Conservation (phyloP, 2,329 filamentous ascomycete species). For the Clonostachys solani region DNA sequence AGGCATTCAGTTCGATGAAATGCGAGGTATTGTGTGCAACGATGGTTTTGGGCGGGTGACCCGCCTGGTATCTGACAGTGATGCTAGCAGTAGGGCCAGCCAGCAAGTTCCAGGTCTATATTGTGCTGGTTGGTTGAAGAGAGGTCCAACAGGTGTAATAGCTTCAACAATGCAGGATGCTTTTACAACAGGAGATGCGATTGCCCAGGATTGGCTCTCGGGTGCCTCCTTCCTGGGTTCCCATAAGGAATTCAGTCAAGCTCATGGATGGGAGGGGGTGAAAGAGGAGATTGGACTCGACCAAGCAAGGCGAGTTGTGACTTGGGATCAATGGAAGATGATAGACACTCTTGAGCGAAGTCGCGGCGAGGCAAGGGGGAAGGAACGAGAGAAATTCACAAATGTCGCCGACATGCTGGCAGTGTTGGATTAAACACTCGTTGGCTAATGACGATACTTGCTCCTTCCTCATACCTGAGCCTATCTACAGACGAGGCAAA, state of each 20-base stretch:
- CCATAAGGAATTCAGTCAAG: constrained; percentile 2
- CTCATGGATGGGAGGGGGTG: constrained; percentile 73
- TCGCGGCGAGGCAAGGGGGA: constrained; percentile 63
- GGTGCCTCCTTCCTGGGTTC: constrained; percentile 32
- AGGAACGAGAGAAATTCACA: constrained; percentile 71
- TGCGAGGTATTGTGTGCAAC: constrained; percentile 74
- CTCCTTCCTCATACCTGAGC: not conserved
- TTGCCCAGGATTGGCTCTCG: constrained; percentile 70
- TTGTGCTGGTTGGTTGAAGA: constrained; percentile 94
- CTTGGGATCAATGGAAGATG: constrained; percentile 78
- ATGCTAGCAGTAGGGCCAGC: constrained; percentile 22
- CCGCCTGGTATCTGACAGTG: constrained; percentile 23
- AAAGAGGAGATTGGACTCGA: constrained; percentile 48
- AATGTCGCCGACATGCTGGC: constrained; percentile 53
- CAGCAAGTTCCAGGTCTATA: constrained; percentile 67
- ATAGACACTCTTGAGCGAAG: constrained; percentile 78
- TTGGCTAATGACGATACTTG: not conserved
- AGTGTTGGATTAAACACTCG: constrained; percentile 26
- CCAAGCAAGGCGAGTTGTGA: constrained; percentile 58
- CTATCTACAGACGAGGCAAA: too few species aligned
- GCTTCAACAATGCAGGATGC: constrained; percentile 95
- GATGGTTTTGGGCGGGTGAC: constrained; percentile 72
- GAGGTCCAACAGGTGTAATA: constrained; percentile 91
- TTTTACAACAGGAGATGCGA: constrained; percentile 81
- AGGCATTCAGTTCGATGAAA: constrained; percentile 73